A percentile compares a stretch with the other conserved stretches of the same genome.
Conservation (phyloP, 23 red algal genomes). For the Gracilaria caudata region DNA sequence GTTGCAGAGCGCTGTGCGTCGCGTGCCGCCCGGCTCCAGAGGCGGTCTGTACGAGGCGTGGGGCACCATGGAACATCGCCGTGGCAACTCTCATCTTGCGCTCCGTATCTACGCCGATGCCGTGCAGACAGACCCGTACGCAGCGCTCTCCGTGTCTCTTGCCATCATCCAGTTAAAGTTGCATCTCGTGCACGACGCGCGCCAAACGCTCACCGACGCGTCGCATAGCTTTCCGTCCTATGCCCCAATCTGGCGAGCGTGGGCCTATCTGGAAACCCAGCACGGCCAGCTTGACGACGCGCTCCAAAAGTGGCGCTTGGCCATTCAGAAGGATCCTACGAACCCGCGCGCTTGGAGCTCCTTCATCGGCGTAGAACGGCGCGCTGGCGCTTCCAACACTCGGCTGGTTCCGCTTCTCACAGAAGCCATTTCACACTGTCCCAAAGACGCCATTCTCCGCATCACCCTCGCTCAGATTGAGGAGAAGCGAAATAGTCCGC, state of each 20-base stretch:
- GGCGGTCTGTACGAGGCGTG: constrained; percentile 34
- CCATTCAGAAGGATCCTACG: constrained; percentile 14
- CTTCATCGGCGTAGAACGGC: constrained; percentile 2
- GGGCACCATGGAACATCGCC: constrained; percentile 30
- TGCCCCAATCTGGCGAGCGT: constrained; percentile 39
- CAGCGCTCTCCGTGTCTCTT: constrained; percentile 34
- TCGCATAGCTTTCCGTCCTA: constrained; percentile 4
- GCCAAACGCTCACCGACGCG: not conserved
- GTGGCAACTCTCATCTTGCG: constrained; percentile 12
- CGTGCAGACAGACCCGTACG: constrained; percentile 46
- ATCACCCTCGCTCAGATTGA: constrained; percentile 31
- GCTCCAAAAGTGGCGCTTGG: constrained; percentile 22
- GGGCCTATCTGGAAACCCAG: constrained; percentile 41
- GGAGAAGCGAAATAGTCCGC: constrained; percentile 19
- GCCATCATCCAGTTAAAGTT: constrained; percentile 23
- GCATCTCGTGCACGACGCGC: constrained; percentile 1
- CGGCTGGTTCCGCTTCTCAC: constrained; percentile 12
- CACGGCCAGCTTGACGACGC: constrained; percentile 21
- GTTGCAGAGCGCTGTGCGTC: constrained; percentile 29
- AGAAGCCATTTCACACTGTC: constrained; percentile 28
- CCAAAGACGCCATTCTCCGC: constrained; percentile 11
- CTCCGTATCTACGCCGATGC: constrained; percentile 21
- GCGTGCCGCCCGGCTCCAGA: constrained; percentile 28
- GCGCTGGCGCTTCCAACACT: not conserved
- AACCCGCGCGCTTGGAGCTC: constrained; percentile 34